Percentiles rank a stretch among this genome's conserved stretches.
Evolutionary conservation across 352 stramenopile genomes (phyloP).

Genomic region (Lagenidium sp.): DNA sequence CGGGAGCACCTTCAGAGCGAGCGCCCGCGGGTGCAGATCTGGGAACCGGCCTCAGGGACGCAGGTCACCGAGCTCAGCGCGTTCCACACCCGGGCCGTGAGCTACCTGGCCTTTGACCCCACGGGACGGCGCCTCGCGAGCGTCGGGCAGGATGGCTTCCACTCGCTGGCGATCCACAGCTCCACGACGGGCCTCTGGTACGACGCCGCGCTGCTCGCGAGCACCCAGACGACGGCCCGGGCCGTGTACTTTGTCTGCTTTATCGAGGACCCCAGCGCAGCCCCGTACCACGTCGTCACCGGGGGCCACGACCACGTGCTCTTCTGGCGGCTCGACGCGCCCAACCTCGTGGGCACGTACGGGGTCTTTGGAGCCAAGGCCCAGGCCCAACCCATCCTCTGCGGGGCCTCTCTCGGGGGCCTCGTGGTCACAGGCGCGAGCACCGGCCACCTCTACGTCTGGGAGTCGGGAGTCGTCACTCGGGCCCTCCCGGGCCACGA

Average conservation of each 20-base stretch:
- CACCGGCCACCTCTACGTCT: conserved; percentile 64
- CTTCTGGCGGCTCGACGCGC: conserved; percentile 59
- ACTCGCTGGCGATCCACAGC: conserved; percentile 60
- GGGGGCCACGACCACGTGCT: conserved; percentile 57
- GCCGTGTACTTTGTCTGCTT: conserved; percentile 55
- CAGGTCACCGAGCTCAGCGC: conserved; percentile 35
- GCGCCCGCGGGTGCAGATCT: conserved; percentile 58
- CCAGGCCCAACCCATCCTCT: conserved; percentile 47
- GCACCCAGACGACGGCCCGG: conserved; percentile 32
- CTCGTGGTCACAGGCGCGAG: conserved; percentile 46
- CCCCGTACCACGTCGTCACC: conserved; percentile 40
- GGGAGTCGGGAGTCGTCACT: conserved; percentile 50
- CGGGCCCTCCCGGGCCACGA: conserved; percentile 55
- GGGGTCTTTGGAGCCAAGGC: conserved; percentile 57
- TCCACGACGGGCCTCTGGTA: conserved; percentile 53
- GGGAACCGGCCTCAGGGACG: conserved; percentile 53
- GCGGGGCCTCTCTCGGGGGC: conserved; percentile 40
- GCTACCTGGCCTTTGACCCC: conserved; percentile 46
- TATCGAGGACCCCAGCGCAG: conserved; percentile 33
- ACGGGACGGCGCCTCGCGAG: conserved; percentile 38
- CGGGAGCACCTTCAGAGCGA: conserved; percentile 39
- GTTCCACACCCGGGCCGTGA: conserved; percentile 63
- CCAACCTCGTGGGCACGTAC: conserved; percentile 33
- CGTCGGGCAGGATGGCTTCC: conserved; percentile 65
- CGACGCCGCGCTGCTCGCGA: conserved; percentile 46